Conservation (phyloP, 176 grass and related monocot genomes). For the Olyra latifolia region DNA sequence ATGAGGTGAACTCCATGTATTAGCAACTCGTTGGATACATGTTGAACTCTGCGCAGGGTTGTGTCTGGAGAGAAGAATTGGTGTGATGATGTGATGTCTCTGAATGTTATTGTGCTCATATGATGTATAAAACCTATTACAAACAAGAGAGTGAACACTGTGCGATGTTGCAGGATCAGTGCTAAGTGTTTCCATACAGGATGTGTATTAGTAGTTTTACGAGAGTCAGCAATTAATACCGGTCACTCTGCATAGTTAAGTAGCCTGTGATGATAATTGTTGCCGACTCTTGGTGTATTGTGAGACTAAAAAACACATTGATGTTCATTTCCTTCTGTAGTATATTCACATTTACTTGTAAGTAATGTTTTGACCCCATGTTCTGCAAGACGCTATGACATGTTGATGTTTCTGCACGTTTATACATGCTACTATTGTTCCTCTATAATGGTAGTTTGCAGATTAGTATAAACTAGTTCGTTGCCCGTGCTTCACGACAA, state of each 20-base stretch:
- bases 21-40: neutral
- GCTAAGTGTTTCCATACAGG: neutral
- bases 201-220: neutral
- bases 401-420: neutral
- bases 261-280: neutral
- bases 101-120: neutral
- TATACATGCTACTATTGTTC: neutral
- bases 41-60: neutral
- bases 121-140: neutral
- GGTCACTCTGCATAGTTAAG: neutral
- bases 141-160: neutral
- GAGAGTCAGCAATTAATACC: neutral
- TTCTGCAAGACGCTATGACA: neutral
- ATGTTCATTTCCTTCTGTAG: neutral
- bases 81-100: neutral
- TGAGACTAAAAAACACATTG: neutral
- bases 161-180: neutral
- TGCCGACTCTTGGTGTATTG: neutral
- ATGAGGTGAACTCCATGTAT: neutral
- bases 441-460: neutral
- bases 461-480: neutral
- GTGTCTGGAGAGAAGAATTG: neutral
- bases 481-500: too few species aligned
- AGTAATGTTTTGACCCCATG: neutral
- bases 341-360: neutral